These are phyloP conservation scores for Naganishia friedmannii DNA, from an alignment of 768 basidiomycete species.

Conservation along the genomic window DNA sequence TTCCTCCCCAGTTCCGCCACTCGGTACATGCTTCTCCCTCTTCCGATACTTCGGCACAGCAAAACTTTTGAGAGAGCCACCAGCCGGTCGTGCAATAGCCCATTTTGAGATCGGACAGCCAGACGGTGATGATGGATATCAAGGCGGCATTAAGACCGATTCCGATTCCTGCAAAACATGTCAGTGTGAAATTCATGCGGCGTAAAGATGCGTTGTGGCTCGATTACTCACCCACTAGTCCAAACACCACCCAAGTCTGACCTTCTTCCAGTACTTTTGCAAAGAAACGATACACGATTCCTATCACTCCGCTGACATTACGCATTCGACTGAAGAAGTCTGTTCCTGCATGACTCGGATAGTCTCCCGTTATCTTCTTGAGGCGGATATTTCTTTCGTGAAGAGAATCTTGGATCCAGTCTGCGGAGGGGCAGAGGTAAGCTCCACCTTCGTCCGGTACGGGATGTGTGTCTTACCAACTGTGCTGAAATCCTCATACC, in stretches of 20 bases:
- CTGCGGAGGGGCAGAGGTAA: constrained; percentile 54
- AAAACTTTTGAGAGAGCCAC: constrained; percentile 98
- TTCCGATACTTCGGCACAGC: constrained; percentile 87
- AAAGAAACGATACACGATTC: constrained; percentile 61
- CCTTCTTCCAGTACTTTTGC: constrained; percentile 65
- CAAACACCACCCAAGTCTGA: constrained; percentile 89
- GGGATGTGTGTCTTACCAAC: constrained; percentile 67
- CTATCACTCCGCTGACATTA: constrained; percentile 42
- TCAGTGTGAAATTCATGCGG: neutral
- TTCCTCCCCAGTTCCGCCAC: constrained; percentile 84
- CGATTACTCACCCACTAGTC: constrained; percentile 70
- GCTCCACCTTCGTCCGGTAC: constrained; percentile 31
- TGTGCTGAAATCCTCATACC: constrained; percentile 91
- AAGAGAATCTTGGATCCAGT: constrained; percentile 96
- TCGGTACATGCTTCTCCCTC: constrained; percentile 78
- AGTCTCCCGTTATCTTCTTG: constrained; percentile 33
- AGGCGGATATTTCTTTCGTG: constrained; percentile 75
- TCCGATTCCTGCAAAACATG: constrained; percentile 62
- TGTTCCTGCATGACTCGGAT: constrained; percentile 60
- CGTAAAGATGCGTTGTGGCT: neutral
- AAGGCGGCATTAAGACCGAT: constrained; percentile 94
- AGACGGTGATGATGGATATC: constrained; percentile 90
- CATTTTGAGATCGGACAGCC: constrained; percentile 96
- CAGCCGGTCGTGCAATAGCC: constrained; percentile 94
- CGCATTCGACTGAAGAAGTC: constrained; percentile 51